Percentiles rank a stretch among this genome's conserved stretches.
Evolutionary conservation across 768 basidiomycete genomes (phyloP).

Genomic region (Nidularia sp.): DNA sequence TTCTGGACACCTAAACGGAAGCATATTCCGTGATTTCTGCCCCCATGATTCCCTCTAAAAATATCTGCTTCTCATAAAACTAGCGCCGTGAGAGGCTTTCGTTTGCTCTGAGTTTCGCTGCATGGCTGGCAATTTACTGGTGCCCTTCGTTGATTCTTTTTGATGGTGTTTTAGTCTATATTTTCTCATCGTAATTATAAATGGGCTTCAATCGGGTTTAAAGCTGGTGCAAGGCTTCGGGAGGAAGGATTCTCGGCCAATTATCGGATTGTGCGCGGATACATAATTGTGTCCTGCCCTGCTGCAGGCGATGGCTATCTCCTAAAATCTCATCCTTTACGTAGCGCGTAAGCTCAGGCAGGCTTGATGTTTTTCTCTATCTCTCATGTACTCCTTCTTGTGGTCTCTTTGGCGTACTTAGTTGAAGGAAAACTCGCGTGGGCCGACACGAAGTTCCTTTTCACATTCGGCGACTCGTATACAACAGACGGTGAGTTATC

Average conservation of each 20-base stretch:
- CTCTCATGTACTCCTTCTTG: not conserved
- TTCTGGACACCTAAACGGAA: no score
- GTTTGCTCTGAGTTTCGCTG: no score
- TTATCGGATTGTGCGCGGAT: not conserved
- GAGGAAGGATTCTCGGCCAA: not conserved
- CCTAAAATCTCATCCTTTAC: no score
- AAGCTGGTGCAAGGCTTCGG: not conserved
- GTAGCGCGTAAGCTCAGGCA: not conserved
- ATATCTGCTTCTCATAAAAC: no score
- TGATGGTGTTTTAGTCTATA: not conserved
- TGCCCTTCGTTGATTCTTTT: not conserved
- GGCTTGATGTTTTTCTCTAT: not conserved
- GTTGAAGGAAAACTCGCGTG: constrained; percentile 34
- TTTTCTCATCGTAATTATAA: not conserved
- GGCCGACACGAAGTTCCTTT: constrained; percentile 50
- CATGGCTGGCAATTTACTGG: no score
- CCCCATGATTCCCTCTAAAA: no score
- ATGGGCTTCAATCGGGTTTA: not conserved
- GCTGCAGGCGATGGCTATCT: no score
- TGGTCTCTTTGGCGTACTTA: constrained; percentile 8
- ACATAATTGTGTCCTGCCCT: no score
- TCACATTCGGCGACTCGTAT: constrained; percentile 65
- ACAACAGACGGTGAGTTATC: constrained; percentile 36
- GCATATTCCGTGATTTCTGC: no score
- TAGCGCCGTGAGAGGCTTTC: no score